Evolutionary conservation across 495 filamentous ascomycete genomes (phyloP), one percentile per base, ranked within the genome.

Genomic region (Annulohypoxylon nitens): DNA sequence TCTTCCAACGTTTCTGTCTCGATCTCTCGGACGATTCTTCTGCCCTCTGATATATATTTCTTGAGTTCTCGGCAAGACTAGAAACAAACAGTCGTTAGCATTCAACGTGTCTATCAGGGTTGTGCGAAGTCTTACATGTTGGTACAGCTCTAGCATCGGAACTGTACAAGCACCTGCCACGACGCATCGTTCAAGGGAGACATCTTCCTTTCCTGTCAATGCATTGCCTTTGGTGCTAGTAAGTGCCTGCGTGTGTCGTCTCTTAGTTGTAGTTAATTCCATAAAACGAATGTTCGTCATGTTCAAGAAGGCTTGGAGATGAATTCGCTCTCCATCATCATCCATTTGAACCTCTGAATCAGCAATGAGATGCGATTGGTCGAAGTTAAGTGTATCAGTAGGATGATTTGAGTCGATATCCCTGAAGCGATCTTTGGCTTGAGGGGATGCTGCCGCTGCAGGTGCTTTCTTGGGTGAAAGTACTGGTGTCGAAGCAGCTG

Each of bases 231-330:
- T 79, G 58, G 81, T 76, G 23, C 78, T 71, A 34, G 80, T 81
- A 16, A 91, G 90, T 1, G 87, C 93, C 36, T 90, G 88, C 0
- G 96, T 98, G 76, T 95, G 92, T 50, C 96, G 86, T 69, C 96
- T 85, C 79, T 98, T 99, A 0, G 95, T 98, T 1, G 88, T 88
- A 1, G 93, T 98, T 30, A 97, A 86, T 76, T 99, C 97, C 91
- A 99, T 97, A 82, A 99, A 99, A 43, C 94, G 92, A 73, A 99
- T 97, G 66, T 91, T 93, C 4, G 96, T 98, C 88, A 97, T 89
- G 74, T 97, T 93, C 51, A 99, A 82, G 81, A 99, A 99, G 41
- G 97, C 91, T 75, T 97, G 93, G 2, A 99, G 84, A 58, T 94
- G 91, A 26, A 99, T 94, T 12, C 89, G 88, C 64, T 93, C 90